Percentiles rank a stretch among this genome's conserved stretches.
Evolutionary conservation across 1,139 yeast genomes (phyloP).

Genomic region (Saccharomyces hybrid): DNA sequence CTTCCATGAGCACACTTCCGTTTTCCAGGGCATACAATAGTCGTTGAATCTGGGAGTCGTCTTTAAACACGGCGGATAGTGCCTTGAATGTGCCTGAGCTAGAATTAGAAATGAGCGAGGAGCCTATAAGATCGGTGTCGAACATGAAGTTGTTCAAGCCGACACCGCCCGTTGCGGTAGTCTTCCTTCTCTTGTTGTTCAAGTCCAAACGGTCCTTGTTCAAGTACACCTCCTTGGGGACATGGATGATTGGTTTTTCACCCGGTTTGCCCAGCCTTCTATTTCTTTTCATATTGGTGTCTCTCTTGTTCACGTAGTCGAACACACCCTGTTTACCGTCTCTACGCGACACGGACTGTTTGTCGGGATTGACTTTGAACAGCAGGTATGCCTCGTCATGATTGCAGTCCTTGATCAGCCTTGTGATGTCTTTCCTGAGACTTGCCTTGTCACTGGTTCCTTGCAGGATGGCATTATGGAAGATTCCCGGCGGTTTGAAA

Average conservation of each 20-base stretch:
- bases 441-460: constrained; percentile 7
- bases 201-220: constrained; percentile 24
- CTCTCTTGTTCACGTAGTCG: constrained; percentile 24
- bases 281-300: constrained; percentile 20
- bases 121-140: not conserved
- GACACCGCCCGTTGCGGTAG: not conserved
- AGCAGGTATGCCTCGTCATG: constrained; percentile 26
- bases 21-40: constrained; percentile 26
- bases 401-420: constrained; percentile 27
- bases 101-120: constrained; percentile 4
- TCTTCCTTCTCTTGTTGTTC: constrained; percentile 13
- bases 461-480: constrained; percentile 28
- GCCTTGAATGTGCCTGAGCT: constrained; percentile 16
- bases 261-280: constrained; percentile 23
- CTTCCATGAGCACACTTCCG: constrained; percentile 27
- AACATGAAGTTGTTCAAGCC: not conserved
- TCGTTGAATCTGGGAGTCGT: constrained; percentile 16
- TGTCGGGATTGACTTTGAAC: constrained; percentile 19
- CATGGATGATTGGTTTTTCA: constrained; percentile 25
- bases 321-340: constrained; percentile 29
- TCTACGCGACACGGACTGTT: constrained; percentile 22
- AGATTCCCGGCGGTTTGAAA: constrained; percentile 32
- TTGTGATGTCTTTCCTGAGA: constrained; percentile 14
- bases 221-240: constrained; percentile 27
- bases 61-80: constrained; percentile 19